Conservation (phyloP, 2,329 filamentous ascomycete species). For the Verticillium nubilum region DNA sequence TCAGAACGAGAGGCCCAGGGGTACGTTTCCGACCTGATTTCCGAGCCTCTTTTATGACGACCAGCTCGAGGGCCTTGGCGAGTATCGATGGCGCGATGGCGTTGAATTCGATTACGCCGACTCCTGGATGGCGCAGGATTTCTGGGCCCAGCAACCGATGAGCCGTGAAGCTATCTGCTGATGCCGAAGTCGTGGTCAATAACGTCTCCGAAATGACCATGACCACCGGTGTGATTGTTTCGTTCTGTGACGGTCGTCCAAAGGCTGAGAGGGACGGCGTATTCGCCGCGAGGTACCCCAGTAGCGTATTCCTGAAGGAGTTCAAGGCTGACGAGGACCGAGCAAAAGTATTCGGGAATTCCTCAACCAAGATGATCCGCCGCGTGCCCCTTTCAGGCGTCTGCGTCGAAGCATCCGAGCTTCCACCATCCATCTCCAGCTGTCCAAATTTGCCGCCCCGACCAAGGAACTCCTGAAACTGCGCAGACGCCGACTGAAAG, state of each 20-base stretch:
- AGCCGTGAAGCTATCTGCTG: slow-evolving; percentile 87
- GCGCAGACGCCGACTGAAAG: slow-evolving; percentile 64
- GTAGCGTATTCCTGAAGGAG: slow-evolving; percentile 69
- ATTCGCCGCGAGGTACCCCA: slow-evolving; percentile 68
- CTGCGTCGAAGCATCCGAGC: slow-evolving; percentile 19
- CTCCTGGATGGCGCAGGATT: slow-evolving; percentile 74
- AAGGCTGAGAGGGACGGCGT: slow-evolving; percentile 49
- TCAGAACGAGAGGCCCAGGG: slow-evolving; percentile 73
- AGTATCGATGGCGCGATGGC: slow-evolving; percentile 82
- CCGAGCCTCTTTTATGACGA: slow-evolving; percentile 80
- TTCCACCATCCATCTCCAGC: slow-evolving; percentile 42
- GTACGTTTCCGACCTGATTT: slow-evolving; percentile 70
- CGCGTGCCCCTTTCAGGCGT: neutral
- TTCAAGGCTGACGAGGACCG: slow-evolving; percentile 58
- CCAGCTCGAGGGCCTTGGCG: slow-evolving; percentile 73
- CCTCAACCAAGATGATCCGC: slow-evolving; percentile 69
- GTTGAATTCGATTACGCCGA: slow-evolving; percentile 86
- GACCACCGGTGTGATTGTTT: slow-evolving; percentile 65
- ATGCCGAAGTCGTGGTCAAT: slow-evolving; percentile 76
- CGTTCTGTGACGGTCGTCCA: slow-evolving; percentile 32
- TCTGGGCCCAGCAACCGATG: slow-evolving; percentile 84
- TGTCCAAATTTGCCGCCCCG: slow-evolving; percentile 76
- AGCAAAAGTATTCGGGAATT: slow-evolving; percentile 73
- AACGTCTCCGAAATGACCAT: slow-evolving; percentile 90
- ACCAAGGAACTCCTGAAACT: slow-evolving; percentile 89